A percentile compares a stretch with the other conserved stretches of the same genome.
These are phyloP conservation scores for Physaria fendleri DNA, from an alignment of 345 rosid genomes.

Conservation along the genomic window DNA sequence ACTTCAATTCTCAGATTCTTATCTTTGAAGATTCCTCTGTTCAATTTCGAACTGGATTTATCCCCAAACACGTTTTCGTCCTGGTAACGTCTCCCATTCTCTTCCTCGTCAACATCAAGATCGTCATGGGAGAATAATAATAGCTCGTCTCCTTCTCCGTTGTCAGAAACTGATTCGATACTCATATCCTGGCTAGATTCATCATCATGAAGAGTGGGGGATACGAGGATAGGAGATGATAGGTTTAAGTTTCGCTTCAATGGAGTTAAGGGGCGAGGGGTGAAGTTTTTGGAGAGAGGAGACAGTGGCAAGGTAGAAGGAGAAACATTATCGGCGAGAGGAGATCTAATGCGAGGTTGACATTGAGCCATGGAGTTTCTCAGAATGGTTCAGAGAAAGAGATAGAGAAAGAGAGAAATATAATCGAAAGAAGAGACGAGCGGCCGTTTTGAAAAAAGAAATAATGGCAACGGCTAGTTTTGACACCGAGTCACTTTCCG, in stretches of 20 bases:
- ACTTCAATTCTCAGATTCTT: conserved; percentile 61
- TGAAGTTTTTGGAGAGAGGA: conserved; percentile 1
- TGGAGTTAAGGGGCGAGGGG: conserved; percentile 48
- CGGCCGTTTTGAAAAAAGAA: background rate
- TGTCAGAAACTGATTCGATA: conserved; percentile 52
- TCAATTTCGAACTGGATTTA: conserved; percentile 35
- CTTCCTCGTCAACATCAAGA: conserved; percentile 23
- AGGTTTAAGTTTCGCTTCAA: conserved; percentile 48
- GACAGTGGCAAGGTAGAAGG: conserved; percentile 10
- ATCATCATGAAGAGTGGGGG: conserved; percentile 23
- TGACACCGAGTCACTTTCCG: conserved; percentile 2
- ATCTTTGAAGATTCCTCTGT: conserved; percentile 50
- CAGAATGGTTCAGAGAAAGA: background rate
- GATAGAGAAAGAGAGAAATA: background rate
- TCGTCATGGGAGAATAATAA: conserved; percentile 39
- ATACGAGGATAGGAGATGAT: conserved; percentile 38
- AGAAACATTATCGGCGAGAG: conserved; percentile 48
- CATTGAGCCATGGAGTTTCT: conserved; percentile 12
- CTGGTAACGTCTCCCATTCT: conserved; percentile 13
- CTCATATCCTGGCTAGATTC: conserved; percentile 42
- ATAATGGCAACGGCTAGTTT: background rate
- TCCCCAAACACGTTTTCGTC: conserved; percentile 36
- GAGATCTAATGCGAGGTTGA: conserved; percentile 56
- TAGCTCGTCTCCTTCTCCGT: conserved; percentile 22
- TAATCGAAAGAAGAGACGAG: background rate